Evolutionary conservation across 1,284 basidiomycete species (phyloP).

Genomic region (Apiotrichum veenhuisii): DNA sequence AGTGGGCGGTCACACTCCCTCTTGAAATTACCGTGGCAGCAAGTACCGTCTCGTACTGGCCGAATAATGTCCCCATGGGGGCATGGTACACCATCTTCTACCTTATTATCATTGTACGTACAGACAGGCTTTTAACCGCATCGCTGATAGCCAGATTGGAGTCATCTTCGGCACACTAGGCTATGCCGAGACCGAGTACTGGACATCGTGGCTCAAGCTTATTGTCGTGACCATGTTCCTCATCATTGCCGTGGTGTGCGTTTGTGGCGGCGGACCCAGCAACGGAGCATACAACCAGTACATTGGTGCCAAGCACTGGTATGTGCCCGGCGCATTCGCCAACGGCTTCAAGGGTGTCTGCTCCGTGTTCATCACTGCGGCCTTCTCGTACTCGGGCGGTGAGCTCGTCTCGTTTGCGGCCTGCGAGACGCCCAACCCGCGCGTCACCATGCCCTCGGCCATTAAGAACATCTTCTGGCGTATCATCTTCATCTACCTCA

Average conservation of each 20-base stretch:
- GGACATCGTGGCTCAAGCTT: constrained; percentile 47
- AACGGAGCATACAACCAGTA: constrained; percentile 37
- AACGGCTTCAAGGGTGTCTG: constrained; percentile 53
- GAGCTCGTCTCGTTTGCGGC: constrained; percentile 15
- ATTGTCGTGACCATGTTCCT: constrained; percentile 48
- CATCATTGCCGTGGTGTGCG: constrained; percentile 40
- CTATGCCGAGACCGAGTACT: constrained; percentile 50
- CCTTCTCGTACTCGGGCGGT: constrained; percentile 60
- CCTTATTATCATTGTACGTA: constrained; percentile 30
- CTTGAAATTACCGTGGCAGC: constrained; percentile 45
- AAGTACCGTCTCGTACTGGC: constrained; percentile 45
- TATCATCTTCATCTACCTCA: constrained; percentile 55
- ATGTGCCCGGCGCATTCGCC: constrained; percentile 47
- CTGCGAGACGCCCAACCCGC: constrained; percentile 34
- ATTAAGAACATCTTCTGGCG: constrained; percentile 55
- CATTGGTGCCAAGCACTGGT: constrained; percentile 38
- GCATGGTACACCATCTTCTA: constrained; percentile 50
- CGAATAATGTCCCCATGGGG: constrained; percentile 36
- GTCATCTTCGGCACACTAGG: constrained; percentile 37
- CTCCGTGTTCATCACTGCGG: constrained; percentile 53
- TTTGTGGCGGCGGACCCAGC: constrained; percentile 43
- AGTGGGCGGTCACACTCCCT: constrained; percentile 48
- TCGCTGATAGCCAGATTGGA: background rate
- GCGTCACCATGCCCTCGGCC: constrained; percentile 17
- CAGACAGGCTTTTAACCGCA: no score